These are phyloP conservation scores for Physocladia obscura DNA, from an alignment of 192 early-diverging fungal genomes.

Conservation along the genomic window DNA sequence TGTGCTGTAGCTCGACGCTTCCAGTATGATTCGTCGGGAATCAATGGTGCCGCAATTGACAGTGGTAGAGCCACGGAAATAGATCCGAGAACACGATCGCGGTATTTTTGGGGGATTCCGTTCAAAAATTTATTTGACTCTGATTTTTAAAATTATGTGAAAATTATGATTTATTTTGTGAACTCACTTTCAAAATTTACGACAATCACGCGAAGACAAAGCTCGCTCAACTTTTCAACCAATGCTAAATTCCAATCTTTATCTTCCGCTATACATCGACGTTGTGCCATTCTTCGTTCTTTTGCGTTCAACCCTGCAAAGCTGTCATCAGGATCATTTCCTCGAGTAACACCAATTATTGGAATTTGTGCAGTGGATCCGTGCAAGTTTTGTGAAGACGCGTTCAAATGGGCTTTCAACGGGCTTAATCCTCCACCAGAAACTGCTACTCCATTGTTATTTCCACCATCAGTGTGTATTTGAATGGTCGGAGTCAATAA, in stretches of 20 bases:
- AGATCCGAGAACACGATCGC: conserved; percentile 39
- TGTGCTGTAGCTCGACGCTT: conserved; percentile 34
- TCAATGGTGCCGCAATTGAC: conserved; percentile 44
- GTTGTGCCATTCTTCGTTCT: conserved; percentile 32
- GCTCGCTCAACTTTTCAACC: conserved; percentile 50
- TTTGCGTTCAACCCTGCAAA: conserved; percentile 25
- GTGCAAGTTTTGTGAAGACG: background rate
- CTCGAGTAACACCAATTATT: no score
- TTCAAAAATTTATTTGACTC: conserved; percentile 42
- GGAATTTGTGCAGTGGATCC: no score
- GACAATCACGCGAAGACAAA: conserved; percentile 54
- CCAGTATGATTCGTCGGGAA: conserved; percentile 55
- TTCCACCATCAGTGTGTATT: background rate
- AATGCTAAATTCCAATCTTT: conserved; percentile 58
- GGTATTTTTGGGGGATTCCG: conserved; percentile 45
- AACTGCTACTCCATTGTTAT: background rate
- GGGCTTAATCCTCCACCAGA: background rate
- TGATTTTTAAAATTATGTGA: background rate
- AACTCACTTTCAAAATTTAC: conserved; percentile 54
- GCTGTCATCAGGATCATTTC: background rate
- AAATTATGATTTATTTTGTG: background rate
- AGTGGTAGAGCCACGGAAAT: conserved; percentile 48
- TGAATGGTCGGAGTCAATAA: background rate
- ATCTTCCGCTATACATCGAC: conserved; percentile 58
- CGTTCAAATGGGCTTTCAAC: conserved; percentile 4